Evolutionary conservation across 1,139 yeast genomes (phyloP).

Genomic region (Sporopachydermia cereana): DNA sequence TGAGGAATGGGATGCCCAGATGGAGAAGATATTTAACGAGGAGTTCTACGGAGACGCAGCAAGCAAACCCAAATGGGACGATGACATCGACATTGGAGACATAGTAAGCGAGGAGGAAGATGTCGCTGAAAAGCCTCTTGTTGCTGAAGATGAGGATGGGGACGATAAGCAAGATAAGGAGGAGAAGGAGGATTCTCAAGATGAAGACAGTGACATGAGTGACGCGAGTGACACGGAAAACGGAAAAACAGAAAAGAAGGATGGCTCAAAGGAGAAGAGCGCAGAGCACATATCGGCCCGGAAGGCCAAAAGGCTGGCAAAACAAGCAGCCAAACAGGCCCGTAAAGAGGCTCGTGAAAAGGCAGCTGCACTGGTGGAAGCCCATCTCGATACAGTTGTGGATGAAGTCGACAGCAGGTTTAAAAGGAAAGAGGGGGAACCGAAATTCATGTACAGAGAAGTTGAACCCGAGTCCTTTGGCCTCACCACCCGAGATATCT

Average conservation of each 20-base stretch:
- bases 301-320: slow-evolving; percentile 18
- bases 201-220: slow-evolving; percentile 10
- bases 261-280: slow-evolving; percentile 27
- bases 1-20: slow-evolving; percentile 82
- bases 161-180: slow-evolving; percentile 19
- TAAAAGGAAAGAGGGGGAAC: slow-evolving; percentile 28
- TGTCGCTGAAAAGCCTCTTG: slow-evolving; percentile 23
- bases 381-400: slow-evolving; percentile 27
- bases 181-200: slow-evolving; percentile 17
- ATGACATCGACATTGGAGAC: slow-evolving; percentile 28
- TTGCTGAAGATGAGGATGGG: slow-evolving; percentile 20
- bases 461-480: slow-evolving; percentile 95
- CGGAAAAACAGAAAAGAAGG: slow-evolving; percentile 30
- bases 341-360: slow-evolving; percentile 21
- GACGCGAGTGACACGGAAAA: slow-evolving; percentile 19
- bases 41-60: slow-evolving; percentile 55
- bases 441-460: slow-evolving; percentile 75
- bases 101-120: slow-evolving; percentile 27
- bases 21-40: slow-evolving; percentile 79
- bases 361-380: slow-evolving; percentile 33
- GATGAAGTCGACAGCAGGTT: slow-evolving; percentile 45
- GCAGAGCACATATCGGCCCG: slow-evolving; percentile 13
- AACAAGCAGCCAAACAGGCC: slow-evolving; percentile 13
- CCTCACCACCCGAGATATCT: slow-evolving; percentile 71
- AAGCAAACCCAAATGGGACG: slow-evolving; percentile 44